Conservation (phyloP, 768 basidiomycete genomes). For the Tremella yokohamensis region DNA sequence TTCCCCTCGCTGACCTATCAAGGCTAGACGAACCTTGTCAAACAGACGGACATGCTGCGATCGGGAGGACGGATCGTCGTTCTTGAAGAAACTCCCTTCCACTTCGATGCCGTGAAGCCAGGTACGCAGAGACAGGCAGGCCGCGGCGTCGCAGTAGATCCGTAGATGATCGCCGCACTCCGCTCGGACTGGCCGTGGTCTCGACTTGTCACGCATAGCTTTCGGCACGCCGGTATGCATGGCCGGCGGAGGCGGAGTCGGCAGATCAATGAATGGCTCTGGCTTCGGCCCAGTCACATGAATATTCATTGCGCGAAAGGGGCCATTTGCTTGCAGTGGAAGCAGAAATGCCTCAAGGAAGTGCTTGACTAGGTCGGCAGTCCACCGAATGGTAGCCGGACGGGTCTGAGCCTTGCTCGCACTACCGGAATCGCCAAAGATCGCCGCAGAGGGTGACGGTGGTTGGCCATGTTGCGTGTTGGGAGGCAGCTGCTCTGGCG, state of each 20-base stretch:
- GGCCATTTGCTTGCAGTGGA: conserved; percentile 14
- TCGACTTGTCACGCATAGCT: not conserved
- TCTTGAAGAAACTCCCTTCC: not conserved
- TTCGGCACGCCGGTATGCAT: conserved; percentile 6
- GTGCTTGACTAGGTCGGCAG: conserved; percentile 10
- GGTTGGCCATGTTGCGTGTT: not conserved
- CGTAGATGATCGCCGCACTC: conserved; percentile 42
- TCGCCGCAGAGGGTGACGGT: not conserved
- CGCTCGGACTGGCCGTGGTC: conserved; percentile 12
- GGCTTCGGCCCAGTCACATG: conserved; percentile 39
- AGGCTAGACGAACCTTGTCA: conserved; percentile 27
- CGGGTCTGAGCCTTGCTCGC: not conserved
- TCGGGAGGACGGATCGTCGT: not conserved
- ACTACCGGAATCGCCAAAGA: not conserved
- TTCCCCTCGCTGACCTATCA: conserved; percentile 42
- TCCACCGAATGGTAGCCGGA: conserved; percentile 30
- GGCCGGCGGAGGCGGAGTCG: conserved; percentile 5
- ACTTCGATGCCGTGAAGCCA: conserved; percentile 31
- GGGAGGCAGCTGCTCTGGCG: not conserved
- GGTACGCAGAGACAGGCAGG: conserved; percentile 28
- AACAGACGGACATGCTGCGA: conserved; percentile 12
- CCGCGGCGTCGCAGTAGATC: conserved; percentile 33
- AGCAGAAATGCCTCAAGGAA: conserved; percentile 25
- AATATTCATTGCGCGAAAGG: conserved; percentile 22
- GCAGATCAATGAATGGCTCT: conserved; percentile 38